Percentiles rank a stretch among this genome's conserved stretches.
phyloP scores from a whole-genome alignment of 2,329 filamentous ascomycete species.

The Macrophomina phaseolina region DNA sequence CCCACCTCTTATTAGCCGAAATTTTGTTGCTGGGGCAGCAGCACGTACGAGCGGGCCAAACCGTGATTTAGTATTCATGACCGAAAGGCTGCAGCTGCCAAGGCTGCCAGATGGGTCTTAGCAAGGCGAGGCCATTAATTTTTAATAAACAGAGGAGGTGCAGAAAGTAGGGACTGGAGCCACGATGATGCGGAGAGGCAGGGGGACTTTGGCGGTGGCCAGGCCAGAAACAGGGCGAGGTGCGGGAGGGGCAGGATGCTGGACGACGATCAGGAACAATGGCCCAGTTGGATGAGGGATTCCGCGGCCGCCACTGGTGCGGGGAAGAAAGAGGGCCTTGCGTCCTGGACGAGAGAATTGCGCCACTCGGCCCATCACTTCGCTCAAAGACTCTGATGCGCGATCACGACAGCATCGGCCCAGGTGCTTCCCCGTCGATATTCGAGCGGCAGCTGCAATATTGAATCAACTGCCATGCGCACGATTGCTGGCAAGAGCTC shows the following conservation, averaged over 20 bases:
- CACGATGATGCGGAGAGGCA: constrained; percentile 1
- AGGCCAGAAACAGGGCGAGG: not conserved
- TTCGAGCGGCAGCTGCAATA: not conserved
- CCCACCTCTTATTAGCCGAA: no score
- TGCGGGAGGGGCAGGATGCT: not conserved
- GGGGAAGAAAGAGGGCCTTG: not conserved
- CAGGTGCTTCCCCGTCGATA: not conserved
- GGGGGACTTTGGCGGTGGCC: not conserved
- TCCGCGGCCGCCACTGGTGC: not conserved
- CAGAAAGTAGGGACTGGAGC: constrained; percentile 13
- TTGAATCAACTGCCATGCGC: not conserved
- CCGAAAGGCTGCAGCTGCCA: constrained; percentile 2
- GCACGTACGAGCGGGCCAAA: not conserved
- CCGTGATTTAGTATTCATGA: not conserved
- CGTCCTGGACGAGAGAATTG: not conserved
- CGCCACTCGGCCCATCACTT: no score
- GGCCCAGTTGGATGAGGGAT: not conserved
- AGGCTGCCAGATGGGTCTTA: not conserved
- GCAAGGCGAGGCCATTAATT: not conserved
- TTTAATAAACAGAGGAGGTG: not conserved
- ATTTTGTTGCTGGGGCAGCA: not conserved
- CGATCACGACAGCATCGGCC: not conserved
- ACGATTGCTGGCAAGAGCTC: not conserved
- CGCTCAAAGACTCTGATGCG: not conserved
- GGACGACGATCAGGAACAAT: constrained; percentile 1